phyloP scores from a whole-genome alignment of 331 rosid species.

The Phaseolus coccineus region DNA sequence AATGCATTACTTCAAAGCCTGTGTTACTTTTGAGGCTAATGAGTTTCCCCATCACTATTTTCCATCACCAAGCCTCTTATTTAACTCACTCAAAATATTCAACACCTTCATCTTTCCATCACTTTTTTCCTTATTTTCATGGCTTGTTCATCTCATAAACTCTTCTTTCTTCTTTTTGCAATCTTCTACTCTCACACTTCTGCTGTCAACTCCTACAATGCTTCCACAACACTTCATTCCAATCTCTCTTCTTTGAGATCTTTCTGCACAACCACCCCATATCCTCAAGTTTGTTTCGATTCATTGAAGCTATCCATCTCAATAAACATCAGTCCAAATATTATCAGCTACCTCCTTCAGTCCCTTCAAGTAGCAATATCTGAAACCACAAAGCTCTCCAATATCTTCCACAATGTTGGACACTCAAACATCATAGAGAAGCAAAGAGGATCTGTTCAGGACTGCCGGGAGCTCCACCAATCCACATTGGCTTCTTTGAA shows the following conservation, averaged over 20 bases:
- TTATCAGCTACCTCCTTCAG: slow-evolving; percentile 61
- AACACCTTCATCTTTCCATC: neutral
- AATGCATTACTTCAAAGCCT: slow-evolving; percentile 6
- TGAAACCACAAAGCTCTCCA: slow-evolving; percentile 66
- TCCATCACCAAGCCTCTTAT: neutral
- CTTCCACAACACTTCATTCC: slow-evolving; percentile 40
- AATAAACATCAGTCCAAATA: slow-evolving; percentile 69
- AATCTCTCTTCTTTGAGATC: slow-evolving; percentile 56
- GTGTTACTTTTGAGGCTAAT: slow-evolving; percentile 8
- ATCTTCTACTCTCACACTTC: slow-evolving; percentile 43
- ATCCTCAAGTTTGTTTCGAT: slow-evolving; percentile 67
- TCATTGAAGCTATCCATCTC: slow-evolving; percentile 75
- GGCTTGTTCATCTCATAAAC: slow-evolving; percentile 59
- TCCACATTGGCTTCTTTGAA: slow-evolving; percentile 63
- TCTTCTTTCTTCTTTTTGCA: slow-evolving; percentile 45
- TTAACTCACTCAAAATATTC: slow-evolving; percentile 4
- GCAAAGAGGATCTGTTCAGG: slow-evolving; percentile 71
- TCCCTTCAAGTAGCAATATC: slow-evolving; percentile 67
- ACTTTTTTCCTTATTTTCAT: slow-evolving; percentile 34
- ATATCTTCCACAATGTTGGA: slow-evolving; percentile 47
- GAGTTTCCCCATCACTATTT: neutral
- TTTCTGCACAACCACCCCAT: slow-evolving; percentile 67
- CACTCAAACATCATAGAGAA: slow-evolving; percentile 61
- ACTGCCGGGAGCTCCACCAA: slow-evolving; percentile 73
- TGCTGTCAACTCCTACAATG: slow-evolving; percentile 34